phyloP scores from a whole-genome alignment of 78 protist genomes.

The Cyanophora paradoxa region DNA sequence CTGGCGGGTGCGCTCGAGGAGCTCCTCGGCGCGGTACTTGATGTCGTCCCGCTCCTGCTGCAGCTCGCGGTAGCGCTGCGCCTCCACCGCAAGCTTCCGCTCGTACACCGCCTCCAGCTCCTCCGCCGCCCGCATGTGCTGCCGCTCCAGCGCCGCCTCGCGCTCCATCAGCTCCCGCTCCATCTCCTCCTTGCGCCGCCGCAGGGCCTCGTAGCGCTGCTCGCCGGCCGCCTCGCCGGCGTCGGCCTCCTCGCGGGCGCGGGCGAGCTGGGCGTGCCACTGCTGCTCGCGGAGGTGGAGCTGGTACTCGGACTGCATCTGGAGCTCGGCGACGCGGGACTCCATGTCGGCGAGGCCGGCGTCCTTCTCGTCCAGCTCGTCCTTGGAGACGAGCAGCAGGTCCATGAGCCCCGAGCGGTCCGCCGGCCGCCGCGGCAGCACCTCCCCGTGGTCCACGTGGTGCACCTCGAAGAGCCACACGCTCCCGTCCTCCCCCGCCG shows the following conservation, averaged over 20 bases:
- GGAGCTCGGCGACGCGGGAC: constrained; percentile 28
- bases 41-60: constrained; percentile 20
- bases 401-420: constrained; percentile 11
- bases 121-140: constrained; percentile 3
- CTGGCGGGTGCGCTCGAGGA: not conserved
- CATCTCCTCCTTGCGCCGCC: constrained; percentile 1
- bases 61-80: constrained; percentile 9
- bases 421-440: not conserved
- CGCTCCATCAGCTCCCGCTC: constrained; percentile 1
- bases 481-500: constrained; percentile 45
- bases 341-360: not conserved
- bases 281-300: constrained; percentile 9
- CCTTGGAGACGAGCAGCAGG: constrained; percentile 27
- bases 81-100: constrained; percentile 24
- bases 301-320: constrained; percentile 13
- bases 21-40: not conserved
- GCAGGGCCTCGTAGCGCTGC: constrained; percentile 14
- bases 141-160: not conserved
- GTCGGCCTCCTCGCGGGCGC: constrained; percentile 17
- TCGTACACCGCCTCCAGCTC: constrained; percentile 24
- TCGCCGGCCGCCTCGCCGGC: not conserved
- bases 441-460: not conserved
- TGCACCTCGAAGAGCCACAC: constrained; percentile 18
- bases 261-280: not conserved
- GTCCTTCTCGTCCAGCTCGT: constrained; percentile 35